Evolutionary conservation across 371 early-diverging fungal genomes (phyloP), one percentile per base, ranked within the genome.

Genomic region (Apophysomyces ossiformis): DNA sequence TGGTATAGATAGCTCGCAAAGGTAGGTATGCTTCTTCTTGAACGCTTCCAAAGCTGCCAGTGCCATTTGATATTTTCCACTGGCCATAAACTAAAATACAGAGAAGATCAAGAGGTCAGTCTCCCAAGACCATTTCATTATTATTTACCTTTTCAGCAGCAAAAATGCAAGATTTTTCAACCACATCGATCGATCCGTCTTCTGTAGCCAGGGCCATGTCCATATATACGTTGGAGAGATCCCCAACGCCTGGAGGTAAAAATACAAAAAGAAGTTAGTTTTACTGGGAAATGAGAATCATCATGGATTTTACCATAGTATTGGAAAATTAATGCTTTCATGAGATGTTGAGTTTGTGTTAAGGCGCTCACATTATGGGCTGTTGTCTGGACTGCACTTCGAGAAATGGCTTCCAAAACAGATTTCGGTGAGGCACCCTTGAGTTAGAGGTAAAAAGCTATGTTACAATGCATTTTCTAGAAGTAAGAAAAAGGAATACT

Each of bases 91-190:
- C 79, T 79, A 45, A n/a, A 36, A 12, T 16, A 47, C 37, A 37
- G 15, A 44, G 45, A 43, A 15, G 4, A n/a, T 2, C 44, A 15
- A 9, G 57, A 5, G 32, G 8, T 32, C 57, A 32, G 36, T 6
- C 41, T 41, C 1, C 16, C 9, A 16, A 36, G 3, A 4, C 2
- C 8, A 21, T 7, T 13, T 41, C 41, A 15, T 37, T 39, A 12
- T 32, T 7, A 44, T 50, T 60, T 75, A 76, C 81, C 74, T 69
- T 67, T 41, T 67, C 60, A 2, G 76, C 74, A 9, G 72, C 60
- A 37, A 74, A 54, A 0, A 74, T 46, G 6, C 50, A 60, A 3
- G 73, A 63, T 26, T 76, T 70, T 71, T 78, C 78, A 36, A 69
- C 66, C 32, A 76, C 76, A 32, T 74, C 69, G 0, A 70, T 16